Percentiles rank a stretch among this genome's conserved stretches.
Conservation (phyloP, 768 basidiomycete genomes). For the Amanita thiersii region DNA sequence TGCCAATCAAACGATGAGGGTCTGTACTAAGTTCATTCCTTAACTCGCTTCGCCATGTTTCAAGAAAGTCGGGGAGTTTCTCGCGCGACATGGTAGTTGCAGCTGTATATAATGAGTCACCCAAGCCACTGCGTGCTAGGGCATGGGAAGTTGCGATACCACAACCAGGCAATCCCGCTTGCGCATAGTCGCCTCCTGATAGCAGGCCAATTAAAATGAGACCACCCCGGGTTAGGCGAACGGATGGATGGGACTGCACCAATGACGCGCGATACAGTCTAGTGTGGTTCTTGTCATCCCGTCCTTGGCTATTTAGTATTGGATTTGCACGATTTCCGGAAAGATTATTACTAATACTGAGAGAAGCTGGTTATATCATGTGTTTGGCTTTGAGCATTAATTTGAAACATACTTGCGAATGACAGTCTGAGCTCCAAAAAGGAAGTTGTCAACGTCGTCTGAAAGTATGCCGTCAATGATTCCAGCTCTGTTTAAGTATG, state of each 20-base stretch:
- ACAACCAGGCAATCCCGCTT: constrained; percentile 58
- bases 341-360: constrained; percentile 61
- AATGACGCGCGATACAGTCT: constrained; percentile 33
- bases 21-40: constrained; percentile 63
- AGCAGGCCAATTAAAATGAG: constrained; percentile 78
- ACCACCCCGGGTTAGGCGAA: constrained; percentile 56
- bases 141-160: constrained; percentile 68
- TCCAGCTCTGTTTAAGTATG: constrained; percentile 74
- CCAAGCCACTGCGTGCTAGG: constrained; percentile 76
- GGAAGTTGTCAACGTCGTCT: constrained; percentile 89
- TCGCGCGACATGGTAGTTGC: constrained; percentile 36
- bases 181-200: constrained; percentile 87
- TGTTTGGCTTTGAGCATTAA: not conserved
- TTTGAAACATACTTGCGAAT: constrained; percentile 65
- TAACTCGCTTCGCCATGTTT: constrained; percentile 55
- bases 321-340: constrained; percentile 64
- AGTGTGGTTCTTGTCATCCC: constrained; percentile 67
- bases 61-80: constrained; percentile 45
- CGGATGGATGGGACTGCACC: constrained; percentile 31
- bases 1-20: constrained; percentile 50
- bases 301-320: constrained; percentile 54
- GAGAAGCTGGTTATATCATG: constrained; percentile 11
- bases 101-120: constrained; percentile 60
- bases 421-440: constrained; percentile 80
- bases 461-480: constrained; percentile 84